Percentiles rank a stretch among this genome's conserved stretches.
Conservation (phyloP, 2,329 filamentous ascomycete species). For the Rhinocladiella similis region DNA sequence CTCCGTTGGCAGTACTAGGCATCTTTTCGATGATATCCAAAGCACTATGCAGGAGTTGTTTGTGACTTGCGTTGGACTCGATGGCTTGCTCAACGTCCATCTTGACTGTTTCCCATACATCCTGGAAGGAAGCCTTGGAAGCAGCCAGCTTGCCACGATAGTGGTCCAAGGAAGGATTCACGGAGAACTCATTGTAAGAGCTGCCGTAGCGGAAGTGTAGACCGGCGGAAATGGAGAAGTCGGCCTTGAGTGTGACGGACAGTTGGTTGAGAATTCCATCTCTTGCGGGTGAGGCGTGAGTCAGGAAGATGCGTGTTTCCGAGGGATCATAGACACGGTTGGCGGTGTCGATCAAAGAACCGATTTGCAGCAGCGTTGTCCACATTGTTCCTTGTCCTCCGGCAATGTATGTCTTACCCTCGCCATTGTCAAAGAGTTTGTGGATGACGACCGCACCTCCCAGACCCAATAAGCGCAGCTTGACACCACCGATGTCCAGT, state of each 20-base stretch:
- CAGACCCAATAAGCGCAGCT: slow-evolving; percentile 87
- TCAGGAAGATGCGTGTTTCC: slow-evolving; percentile 94
- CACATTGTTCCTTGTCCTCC: slow-evolving; percentile 99
- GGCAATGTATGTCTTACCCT: slow-evolving; percentile 95
- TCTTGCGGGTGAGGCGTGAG: slow-evolving; percentile 91
- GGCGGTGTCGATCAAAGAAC: slow-evolving; percentile 94
- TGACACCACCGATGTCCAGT: slow-evolving; percentile 91
- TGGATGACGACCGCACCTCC: slow-evolving; percentile 99
- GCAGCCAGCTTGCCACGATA: slow-evolving; percentile 98
- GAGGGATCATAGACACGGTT: slow-evolving; percentile 98
- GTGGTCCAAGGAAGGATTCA: slow-evolving; percentile 96
- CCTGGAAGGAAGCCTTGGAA: slow-evolving; percentile 97
- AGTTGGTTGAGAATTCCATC: slow-evolving; percentile 97
- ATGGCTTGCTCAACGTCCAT: slow-evolving; percentile 93
- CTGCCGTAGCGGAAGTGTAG: slow-evolving; percentile 98
- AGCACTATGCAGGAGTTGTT: slow-evolving; percentile 86
- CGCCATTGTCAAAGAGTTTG: slow-evolving; percentile 98
- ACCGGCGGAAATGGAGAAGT: slow-evolving; percentile 96
- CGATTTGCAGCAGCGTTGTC: slow-evolving; percentile 97
- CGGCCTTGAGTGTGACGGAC: slow-evolving; percentile 93
- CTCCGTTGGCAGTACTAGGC: slow-evolving; percentile 90
- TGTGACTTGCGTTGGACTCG: slow-evolving; percentile 87
- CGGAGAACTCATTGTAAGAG: slow-evolving; percentile 99
- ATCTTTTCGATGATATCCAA: slow-evolving; percentile 96
- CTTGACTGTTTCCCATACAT: slow-evolving; percentile 99